Conservation (phyloP, 164 flowering plant genomes). For the Paratinospora sagittata region DNA sequence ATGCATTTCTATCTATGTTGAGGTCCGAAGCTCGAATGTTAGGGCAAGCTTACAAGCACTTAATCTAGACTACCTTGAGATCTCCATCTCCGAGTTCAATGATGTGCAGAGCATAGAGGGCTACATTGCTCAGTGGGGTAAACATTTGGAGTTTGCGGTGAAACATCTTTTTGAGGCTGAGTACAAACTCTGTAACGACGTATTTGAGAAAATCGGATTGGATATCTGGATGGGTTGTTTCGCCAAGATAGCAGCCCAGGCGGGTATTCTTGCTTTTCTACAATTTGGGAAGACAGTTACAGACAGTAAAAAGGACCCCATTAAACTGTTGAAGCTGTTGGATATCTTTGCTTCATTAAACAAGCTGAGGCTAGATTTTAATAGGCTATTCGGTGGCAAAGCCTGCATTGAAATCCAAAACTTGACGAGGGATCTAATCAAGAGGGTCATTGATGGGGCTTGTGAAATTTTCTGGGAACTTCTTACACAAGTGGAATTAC, state of each 20-base stretch:
- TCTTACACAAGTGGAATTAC: slow-evolving; percentile 71
- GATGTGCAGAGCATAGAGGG: slow-evolving; percentile 75
- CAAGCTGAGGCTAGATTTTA: slow-evolving; percentile 81
- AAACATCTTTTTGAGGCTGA: slow-evolving; percentile 86
- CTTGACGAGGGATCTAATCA: slow-evolving; percentile 81
- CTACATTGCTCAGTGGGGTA: slow-evolving; percentile 77
- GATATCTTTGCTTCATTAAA: slow-evolving; percentile 74
- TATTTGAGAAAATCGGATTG: slow-evolving; percentile 67
- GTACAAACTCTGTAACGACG: slow-evolving; percentile 75
- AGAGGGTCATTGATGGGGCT: slow-evolving; percentile 75
- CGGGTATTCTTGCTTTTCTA: slow-evolving; percentile 84
- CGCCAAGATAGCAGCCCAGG: slow-evolving; percentile 69
- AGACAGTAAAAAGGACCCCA: slow-evolving; percentile 82
- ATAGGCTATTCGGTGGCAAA: slow-evolving; percentile 81
- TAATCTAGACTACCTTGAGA: slow-evolving; percentile 69
- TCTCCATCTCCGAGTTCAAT: slow-evolving; percentile 58
- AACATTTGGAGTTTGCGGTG: slow-evolving; percentile 90
- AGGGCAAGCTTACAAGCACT: slow-evolving; percentile 70
- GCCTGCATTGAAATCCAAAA: slow-evolving; percentile 82
- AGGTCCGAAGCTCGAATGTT: slow-evolving; percentile 65
- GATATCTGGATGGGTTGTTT: slow-evolving; percentile 86
- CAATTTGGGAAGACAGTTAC: slow-evolving; percentile 80
- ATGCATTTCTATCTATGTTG: slow-evolving; percentile 70
- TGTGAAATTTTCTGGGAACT: slow-evolving; percentile 92
- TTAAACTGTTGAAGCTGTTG: slow-evolving; percentile 71